Evolutionary conservation across 257 asterid genomes (phyloP), one percentile per base, ranked within the genome.

Genomic region (Lavandula angustifolia): DNA sequence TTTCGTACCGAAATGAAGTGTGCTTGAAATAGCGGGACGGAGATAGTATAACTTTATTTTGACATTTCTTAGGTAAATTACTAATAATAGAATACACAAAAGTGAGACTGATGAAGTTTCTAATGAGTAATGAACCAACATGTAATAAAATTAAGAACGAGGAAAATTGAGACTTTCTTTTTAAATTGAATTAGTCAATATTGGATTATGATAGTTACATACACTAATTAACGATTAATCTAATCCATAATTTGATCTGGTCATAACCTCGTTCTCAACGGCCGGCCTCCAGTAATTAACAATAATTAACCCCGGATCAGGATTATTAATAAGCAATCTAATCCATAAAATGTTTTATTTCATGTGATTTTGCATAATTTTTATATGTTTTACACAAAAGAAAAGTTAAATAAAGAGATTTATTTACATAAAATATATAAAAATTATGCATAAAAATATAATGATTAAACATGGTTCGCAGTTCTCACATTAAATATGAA

Each of bases 251-350:
- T 3, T 17, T 42, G n/a, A 47, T 29, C 8, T 58, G 35, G 37
- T 55, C 63, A 58, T 3, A 42, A 32, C 22, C 40, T 41, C 40
- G 10, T 27, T 58, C n/a, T 12, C 73, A 42, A 40, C 17, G 14
- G 68, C 64, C 77, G 69, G 77, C 68, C 6, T 54, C 2, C 12
- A 72, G 49, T 57, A 65, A 50, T 52, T 52, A 34, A 42, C 5
- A 9, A 7, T 11, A 48, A 29, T 37, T 54, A 54, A 53, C 49
- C 48, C 46, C 13, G 43, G 48, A 32, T 60, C 11, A 33, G 6
- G 37, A 33, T 33, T 33, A 33, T 3, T 41, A 6, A 48, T 58
- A 11, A 59, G 1, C 17, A 35, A 9, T n/a, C n/a, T n/a, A n/a
- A n/a, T n/a, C n/a, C n/a, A n/a, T n/a, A n/a, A n/a, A n/a, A n/a